Percentiles rank a stretch among this genome's conserved stretches.
Evolutionary conservation across 129 eudicot genomes (phyloP).

Genomic region (Centaurea solstitialis): DNA sequence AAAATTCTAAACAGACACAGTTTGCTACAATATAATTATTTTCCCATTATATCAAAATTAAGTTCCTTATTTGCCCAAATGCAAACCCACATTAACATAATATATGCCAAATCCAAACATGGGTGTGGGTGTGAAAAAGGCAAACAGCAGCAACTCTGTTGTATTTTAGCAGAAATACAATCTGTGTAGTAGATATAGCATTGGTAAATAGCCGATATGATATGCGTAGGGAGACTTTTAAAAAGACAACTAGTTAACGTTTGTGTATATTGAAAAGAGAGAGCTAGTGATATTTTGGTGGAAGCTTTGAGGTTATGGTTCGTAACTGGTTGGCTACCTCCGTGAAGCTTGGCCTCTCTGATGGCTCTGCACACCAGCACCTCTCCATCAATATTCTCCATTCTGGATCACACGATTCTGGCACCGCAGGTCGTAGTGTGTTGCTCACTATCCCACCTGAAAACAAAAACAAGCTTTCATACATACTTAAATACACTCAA

Average conservation of each 20-base stretch:
- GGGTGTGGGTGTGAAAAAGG: neutral
- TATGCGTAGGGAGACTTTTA: neutral
- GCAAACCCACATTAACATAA: neutral
- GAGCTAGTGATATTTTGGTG: conserved; percentile 52
- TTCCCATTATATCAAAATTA: neutral
- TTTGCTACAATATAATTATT: neutral
- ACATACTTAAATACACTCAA: no score
- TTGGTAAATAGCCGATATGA: conserved; percentile 12
- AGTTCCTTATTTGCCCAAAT: neutral
- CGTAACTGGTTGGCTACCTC: conserved; percentile 76
- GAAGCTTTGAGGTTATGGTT: conserved; percentile 63
- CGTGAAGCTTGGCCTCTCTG: conserved; percentile 84
- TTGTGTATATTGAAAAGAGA: neutral
- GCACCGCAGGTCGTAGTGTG: conserved; percentile 85
- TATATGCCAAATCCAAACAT: neutral
- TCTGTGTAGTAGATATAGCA: conserved; percentile 12
- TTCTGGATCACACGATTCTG: conserved; percentile 77
- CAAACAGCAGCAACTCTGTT: conserved; percentile 13
- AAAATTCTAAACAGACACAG: neutral
- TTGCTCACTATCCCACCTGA: conserved; percentile 97
- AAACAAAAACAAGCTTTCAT: no score
- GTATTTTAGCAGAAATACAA: conserved; percentile 17
- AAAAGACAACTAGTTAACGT: neutral
- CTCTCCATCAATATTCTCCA: conserved; percentile 90
- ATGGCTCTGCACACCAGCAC: conserved; percentile 93